These are phyloP conservation scores for Arctostaphylos glauca DNA, from an alignment of 148 eudicot species.

Conservation along the genomic window DNA sequence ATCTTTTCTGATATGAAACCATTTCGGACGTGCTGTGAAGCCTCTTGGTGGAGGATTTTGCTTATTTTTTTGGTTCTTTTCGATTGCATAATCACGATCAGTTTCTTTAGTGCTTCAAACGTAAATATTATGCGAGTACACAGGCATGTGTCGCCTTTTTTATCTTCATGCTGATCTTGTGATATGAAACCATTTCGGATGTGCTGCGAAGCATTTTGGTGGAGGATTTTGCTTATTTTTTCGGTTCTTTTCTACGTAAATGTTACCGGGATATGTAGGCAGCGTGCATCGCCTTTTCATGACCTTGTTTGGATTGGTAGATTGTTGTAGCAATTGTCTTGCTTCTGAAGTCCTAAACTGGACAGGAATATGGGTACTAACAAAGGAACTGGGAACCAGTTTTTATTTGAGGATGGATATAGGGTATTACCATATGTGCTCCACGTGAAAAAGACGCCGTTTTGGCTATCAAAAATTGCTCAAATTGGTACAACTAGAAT, in stretches of 20 bases:
- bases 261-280: too few species aligned
- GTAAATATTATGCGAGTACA: not conserved
- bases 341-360: too few species aligned
- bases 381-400: too few species aligned
- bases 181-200: not conserved
- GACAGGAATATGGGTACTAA: too few species aligned
- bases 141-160: not conserved
- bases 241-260: not conserved
- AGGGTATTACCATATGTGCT: too few species aligned
- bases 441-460: too few species aligned
- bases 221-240: not conserved
- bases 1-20: not conserved
- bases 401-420: too few species aligned
- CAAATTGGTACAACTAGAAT: too few species aligned
- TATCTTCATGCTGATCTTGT: not conserved
- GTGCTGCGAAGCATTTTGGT: not conserved
- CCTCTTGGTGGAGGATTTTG: not conserved
- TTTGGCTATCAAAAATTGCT: too few species aligned
- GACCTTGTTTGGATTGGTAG: too few species aligned
- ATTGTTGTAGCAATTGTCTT: too few species aligned
- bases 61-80: not conserved
- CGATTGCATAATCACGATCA: not conserved
- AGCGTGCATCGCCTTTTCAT: too few species aligned
- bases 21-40: not conserved
- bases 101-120: not conserved